A percentile compares a stretch with the other conserved stretches of the same genome.
phyloP scores from a whole-genome alignment of 2,329 filamentous ascomycete species.

The Penicillium rolfsii region DNA sequence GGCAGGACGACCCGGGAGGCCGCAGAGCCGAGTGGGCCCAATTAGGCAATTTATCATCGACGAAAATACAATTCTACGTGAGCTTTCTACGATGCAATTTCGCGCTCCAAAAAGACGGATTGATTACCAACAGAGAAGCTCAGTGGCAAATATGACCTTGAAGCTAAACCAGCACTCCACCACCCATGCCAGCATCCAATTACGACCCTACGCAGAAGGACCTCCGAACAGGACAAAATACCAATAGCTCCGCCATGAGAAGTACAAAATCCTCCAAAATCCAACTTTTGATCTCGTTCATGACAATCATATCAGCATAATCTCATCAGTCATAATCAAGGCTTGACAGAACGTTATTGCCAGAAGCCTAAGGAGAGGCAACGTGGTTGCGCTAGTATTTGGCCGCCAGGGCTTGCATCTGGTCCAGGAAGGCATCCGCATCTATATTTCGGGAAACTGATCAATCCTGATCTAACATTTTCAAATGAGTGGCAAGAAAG shows the following conservation, averaged over 20 bases:
- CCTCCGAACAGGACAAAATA: not conserved
- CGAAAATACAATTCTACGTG: not conserved
- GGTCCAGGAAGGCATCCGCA: constrained; percentile 43
- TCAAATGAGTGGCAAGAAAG: not conserved
- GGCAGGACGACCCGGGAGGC: not conserved
- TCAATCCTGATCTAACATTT: constrained; percentile 16
- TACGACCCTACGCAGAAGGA: not conserved
- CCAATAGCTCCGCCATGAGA: constrained; percentile 2
- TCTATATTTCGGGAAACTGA: constrained; percentile 32
- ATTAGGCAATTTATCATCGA: constrained; percentile 7
- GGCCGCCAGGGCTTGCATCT: constrained; percentile 28
- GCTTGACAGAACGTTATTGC: not conserved
- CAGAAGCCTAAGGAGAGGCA: constrained; percentile 21
- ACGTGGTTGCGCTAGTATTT: constrained; percentile 22
- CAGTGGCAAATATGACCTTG: not conserved
- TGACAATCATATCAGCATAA: constrained; percentile 30
- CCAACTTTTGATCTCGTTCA: constrained; percentile 26
- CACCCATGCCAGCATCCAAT: not conserved
- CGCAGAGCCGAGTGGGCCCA: not conserved
- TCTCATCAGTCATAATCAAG: constrained; percentile 24
- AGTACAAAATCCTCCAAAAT: not conserved
- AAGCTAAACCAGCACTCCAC: not conserved
- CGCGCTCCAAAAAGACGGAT: too few species aligned
- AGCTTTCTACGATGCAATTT: not conserved
- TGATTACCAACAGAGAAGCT: not conserved